Evolutionary conservation across 2,329 filamentous ascomycete genomes (phyloP).

Genomic region (Amauroascus niger): DNA sequence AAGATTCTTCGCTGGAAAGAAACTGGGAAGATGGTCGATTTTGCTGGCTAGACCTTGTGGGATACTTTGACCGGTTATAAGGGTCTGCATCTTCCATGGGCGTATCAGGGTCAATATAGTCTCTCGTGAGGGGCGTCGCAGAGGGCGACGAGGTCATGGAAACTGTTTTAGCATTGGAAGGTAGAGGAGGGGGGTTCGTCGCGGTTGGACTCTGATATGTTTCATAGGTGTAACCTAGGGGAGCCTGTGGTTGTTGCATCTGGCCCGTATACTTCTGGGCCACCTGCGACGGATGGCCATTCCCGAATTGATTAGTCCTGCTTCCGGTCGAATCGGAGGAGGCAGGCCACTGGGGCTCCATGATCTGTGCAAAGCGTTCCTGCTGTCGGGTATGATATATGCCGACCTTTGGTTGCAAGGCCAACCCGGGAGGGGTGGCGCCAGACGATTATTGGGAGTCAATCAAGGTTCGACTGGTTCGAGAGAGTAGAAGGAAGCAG

Average conservation of each 20-base stretch:
- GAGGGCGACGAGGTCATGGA: conserved; percentile 52
- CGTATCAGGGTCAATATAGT: conserved; percentile 61
- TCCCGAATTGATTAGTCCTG: conserved; percentile 56
- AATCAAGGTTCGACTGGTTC: neutral
- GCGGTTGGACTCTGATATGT: conserved; percentile 47
- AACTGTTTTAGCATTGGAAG: conserved; percentile 34
- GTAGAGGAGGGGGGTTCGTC: conserved; percentile 28
- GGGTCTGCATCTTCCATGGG: conserved; percentile 85
- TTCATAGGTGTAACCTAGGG: conserved; percentile 57
- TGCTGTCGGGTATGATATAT: neutral
- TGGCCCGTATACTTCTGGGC: conserved; percentile 41
- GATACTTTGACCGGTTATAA: conserved; percentile 78
- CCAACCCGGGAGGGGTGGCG: neutral
- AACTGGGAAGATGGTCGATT: conserved; percentile 63
- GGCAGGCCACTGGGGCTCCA: conserved; percentile 56
- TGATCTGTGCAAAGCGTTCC: conserved; percentile 23
- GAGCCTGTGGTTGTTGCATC: conserved; percentile 42
- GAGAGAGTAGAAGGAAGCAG: neutral
- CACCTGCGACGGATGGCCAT: conserved; percentile 42
- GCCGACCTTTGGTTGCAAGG: neutral
- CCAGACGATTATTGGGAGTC: neutral
- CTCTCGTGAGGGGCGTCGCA: conserved; percentile 52
- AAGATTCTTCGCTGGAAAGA: conserved; percentile 62
- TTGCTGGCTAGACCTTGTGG: conserved; percentile 68
- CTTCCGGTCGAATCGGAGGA: conserved; percentile 54